Conservation (phyloP, 1,284 basidiomycete species). For the Naganishia sp. region DNA sequence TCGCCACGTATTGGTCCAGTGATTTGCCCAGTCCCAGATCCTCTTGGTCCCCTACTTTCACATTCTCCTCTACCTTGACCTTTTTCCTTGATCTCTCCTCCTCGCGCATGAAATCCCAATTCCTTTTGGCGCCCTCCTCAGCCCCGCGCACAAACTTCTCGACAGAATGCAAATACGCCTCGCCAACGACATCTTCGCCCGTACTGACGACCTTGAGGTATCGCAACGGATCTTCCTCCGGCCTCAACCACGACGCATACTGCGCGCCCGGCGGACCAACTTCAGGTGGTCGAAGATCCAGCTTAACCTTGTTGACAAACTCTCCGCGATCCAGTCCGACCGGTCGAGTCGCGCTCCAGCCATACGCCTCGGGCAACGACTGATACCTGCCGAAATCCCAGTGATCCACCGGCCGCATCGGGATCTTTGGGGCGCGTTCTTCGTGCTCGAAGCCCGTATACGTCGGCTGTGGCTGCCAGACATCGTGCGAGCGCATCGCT, state of each 20-base stretch:
- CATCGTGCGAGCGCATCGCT: constrained; percentile 33
- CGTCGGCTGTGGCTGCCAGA: constrained; percentile 49
- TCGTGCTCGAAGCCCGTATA: constrained; percentile 32
- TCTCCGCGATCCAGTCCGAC: constrained; percentile 11
- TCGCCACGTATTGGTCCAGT: constrained; percentile 13
- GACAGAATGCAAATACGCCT: constrained; percentile 49
- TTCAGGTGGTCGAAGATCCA: constrained; percentile 16
- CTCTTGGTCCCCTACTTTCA: background rate
- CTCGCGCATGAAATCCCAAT: constrained; percentile 15
- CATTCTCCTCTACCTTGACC: constrained; percentile 8
- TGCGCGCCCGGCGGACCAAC: constrained; percentile 5
- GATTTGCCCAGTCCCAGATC: constrained; percentile 1
- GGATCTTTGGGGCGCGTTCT: constrained; percentile 37
- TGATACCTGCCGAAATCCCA: constrained; percentile 44
- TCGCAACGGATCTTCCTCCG: constrained; percentile 41
- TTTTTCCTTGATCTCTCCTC: constrained; percentile 20
- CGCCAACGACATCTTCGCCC: constrained; percentile 40
- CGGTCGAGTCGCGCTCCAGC: constrained; percentile 19
- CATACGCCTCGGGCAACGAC: constrained; percentile 37
- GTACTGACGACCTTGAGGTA: constrained; percentile 43
- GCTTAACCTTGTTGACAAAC: constrained; percentile 11
- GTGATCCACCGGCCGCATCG: constrained; percentile 36
- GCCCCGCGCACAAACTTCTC: constrained; percentile 48
- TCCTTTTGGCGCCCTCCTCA: constrained; percentile 34
- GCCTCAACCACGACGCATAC: constrained; percentile 9